phyloP scores from a whole-genome alignment of 2,329 filamentous ascomycete species.

The Xenoacremonium recifei region DNA sequence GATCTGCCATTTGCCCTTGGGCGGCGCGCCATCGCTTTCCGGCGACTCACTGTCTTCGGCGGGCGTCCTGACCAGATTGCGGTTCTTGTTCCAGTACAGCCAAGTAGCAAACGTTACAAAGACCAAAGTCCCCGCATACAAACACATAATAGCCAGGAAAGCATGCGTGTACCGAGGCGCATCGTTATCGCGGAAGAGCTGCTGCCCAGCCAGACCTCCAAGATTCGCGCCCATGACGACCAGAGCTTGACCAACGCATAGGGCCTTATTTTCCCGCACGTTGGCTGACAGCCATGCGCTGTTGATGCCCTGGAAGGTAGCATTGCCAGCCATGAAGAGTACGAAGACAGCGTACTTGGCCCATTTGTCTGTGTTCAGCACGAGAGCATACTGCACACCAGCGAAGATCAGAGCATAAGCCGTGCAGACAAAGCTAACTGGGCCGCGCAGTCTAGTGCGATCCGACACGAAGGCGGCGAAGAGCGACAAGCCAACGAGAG shows the following conservation, averaged over 20 bases:
- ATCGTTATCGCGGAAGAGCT: conserved; percentile 6
- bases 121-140: too few species aligned
- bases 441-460: conserved; percentile 2
- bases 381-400: conserved; percentile 4
- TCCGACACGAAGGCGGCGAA: conserved; percentile 5
- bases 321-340: conserved; percentile 6
- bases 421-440: conserved; percentile 1
- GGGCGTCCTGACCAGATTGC: too few species aligned
- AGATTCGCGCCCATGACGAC: conserved; percentile 7
- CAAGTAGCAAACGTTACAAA: too few species aligned
- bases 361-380: conserved; percentile 2
- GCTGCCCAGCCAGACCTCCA: conserved; percentile 6
- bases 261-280: conserved; percentile 5
- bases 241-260: conserved; percentile 5
- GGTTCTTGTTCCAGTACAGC: too few species aligned
- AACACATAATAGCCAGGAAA: conserved; percentile 5
- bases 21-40: too few species aligned
- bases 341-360: conserved; percentile 5
- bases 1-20: too few species aligned
- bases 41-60: too few species aligned
- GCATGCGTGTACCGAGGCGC: conserved; percentile 1
- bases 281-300: conserved; percentile 9
- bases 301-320: conserved; percentile 7
- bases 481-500: conserved; percentile 7
- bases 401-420: conserved; percentile 6